Evolutionary conservation across 2,329 filamentous ascomycete species (phyloP).

Genomic region (Botrytis paeoniae): DNA sequence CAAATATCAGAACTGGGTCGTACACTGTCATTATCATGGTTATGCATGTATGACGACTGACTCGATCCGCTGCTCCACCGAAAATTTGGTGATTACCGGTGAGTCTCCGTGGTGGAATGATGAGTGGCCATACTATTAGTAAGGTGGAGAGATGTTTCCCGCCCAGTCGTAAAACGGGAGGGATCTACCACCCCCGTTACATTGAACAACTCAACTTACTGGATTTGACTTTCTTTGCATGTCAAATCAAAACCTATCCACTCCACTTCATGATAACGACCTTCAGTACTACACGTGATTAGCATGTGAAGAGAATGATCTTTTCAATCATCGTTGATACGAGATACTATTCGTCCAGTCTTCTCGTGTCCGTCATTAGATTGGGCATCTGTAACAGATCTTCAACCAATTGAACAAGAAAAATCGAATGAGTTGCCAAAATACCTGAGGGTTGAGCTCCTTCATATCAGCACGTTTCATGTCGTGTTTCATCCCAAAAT

Average conservation of each 20-base stretch:
- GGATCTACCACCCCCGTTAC: slow-evolving; percentile 5
- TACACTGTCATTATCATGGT: slow-evolving; percentile 1
- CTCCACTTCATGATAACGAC: background rate
- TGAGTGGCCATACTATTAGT: slow-evolving; percentile 13
- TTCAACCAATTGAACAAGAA: background rate
- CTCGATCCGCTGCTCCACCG: slow-evolving; percentile 17
- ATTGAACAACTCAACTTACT: slow-evolving; percentile 9
- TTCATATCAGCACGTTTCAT: slow-evolving; percentile 1
- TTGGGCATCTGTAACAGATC: slow-evolving; percentile 1
- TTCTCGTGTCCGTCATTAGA: background rate
- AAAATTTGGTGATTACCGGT: slow-evolving; percentile 15
- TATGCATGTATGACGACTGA: slow-evolving; percentile 21
- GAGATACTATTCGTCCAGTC: background rate
- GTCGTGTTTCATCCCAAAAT: background rate
- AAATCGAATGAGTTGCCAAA: background rate
- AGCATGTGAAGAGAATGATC: background rate
- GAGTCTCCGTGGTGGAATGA: slow-evolving; percentile 13
- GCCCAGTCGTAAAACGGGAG: slow-evolving; percentile 11
- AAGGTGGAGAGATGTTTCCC: slow-evolving; percentile 15
- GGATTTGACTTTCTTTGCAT: background rate
- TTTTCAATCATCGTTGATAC: background rate
- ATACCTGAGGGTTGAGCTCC: background rate
- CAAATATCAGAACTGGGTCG: slow-evolving; percentile 2
- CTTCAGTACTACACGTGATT: background rate
- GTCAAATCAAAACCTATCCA: slow-evolving; percentile 3